phyloP scores from a whole-genome alignment of 2,329 filamentous ascomycete genomes.

The Colletotrichum sp. region DNA sequence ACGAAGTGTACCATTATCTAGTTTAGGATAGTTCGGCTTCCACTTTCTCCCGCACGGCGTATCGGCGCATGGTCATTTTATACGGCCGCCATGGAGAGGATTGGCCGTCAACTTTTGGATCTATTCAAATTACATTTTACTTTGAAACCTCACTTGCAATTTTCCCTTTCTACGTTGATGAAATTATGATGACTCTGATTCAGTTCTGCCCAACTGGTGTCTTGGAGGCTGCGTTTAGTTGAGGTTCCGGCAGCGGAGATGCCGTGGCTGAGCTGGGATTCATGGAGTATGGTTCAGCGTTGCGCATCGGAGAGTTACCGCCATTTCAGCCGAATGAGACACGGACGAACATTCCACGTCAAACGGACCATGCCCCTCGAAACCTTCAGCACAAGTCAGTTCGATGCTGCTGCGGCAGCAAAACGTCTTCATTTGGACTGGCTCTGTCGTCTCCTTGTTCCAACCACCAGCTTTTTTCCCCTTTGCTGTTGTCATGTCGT shows the following conservation, averaged over 20 bases:
- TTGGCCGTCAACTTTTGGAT: neutral
- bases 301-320: neutral
- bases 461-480: neutral
- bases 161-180: neutral
- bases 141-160: neutral
- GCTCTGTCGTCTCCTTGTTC: neutral
- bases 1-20: constrained; percentile 9
- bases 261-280: neutral
- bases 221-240: neutral
- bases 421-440: neutral
- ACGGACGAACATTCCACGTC: constrained; percentile 8
- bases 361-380: neutral
- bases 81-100: constrained; percentile 5
- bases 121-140: neutral
- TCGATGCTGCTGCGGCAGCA: neutral
- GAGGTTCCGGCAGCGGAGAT: neutral
- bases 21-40: constrained; percentile 19
- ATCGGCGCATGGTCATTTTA: constrained; percentile 15
- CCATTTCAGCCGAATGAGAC: constrained; percentile 8
- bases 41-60: constrained; percentile 17
- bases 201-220: neutral
- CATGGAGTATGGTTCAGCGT: neutral
- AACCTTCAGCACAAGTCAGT: neutral
- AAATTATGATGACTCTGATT: neutral
- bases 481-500: neutral